These are phyloP conservation scores for Hymenoscyphus infarciens DNA, from an alignment of 2,329 filamentous ascomycete genomes.

Conservation along the genomic window DNA sequence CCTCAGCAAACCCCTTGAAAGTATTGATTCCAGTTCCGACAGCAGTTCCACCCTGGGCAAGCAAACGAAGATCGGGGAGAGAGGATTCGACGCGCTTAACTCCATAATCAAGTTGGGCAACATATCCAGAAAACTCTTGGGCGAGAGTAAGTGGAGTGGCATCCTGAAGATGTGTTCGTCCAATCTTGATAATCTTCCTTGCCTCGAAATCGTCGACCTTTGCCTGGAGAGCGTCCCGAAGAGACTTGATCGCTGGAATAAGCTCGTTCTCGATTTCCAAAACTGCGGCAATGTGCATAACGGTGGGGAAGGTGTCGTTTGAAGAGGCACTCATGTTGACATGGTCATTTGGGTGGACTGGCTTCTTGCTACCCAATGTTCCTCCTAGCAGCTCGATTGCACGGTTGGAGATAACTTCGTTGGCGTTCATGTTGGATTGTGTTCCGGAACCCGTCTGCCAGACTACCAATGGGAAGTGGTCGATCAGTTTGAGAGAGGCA, in stretches of 20 bases:
- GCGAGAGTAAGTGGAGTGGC: constrained; percentile 92
- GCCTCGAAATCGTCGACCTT: constrained; percentile 85
- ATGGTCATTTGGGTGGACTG: constrained; percentile 98
- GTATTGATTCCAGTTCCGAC: constrained; percentile 98
- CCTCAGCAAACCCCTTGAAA: constrained; percentile 92
- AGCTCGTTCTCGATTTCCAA: constrained; percentile 86
- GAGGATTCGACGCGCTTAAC: constrained; percentile 81
- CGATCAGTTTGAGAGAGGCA: constrained; percentile 85
- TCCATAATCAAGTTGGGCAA: constrained; percentile 87
- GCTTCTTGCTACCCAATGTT: constrained; percentile 93
- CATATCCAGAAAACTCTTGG: constrained; percentile 97
- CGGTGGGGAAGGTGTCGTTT: constrained; percentile 98
- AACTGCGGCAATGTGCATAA: constrained; percentile 98
- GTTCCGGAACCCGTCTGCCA: constrained; percentile 99
- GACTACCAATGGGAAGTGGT: constrained; percentile 97
- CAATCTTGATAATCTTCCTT: constrained; percentile 96
- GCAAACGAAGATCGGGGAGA: constrained; percentile 77
- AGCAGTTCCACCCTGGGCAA: constrained; percentile 94
- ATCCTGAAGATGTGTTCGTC: constrained; percentile 94
- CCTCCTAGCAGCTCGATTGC: constrained; percentile 97
- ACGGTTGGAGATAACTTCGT: constrained; percentile 99
- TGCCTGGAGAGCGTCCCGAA: constrained; percentile 78
- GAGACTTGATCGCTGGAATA: constrained; percentile 74
- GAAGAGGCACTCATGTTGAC: constrained; percentile 99
- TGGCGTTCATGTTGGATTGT: constrained; percentile 99